Conservation (phyloP, 2,329 filamentous ascomycete genomes). For the Aureobasidium leucospermi region DNA sequence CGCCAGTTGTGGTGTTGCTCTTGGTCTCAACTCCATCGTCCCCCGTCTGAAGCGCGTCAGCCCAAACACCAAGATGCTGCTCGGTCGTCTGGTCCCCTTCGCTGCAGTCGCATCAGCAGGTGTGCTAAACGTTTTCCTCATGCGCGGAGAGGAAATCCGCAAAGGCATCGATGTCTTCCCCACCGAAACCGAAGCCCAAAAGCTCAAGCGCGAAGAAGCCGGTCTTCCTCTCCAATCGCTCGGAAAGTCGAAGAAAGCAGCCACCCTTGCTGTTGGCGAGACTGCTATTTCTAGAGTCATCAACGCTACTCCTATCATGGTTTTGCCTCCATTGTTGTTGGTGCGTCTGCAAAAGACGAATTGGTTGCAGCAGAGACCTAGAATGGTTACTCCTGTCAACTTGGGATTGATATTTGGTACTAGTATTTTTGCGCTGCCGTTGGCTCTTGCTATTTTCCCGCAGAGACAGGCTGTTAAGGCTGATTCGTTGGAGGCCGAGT, state of each 20-base stretch:
- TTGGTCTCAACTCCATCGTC: conserved; percentile 85
- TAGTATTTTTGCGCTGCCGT: conserved; percentile 77
- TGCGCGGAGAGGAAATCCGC: conserved; percentile 93
- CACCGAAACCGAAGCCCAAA: conserved; percentile 63
- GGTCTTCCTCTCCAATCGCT: conserved; percentile 45
- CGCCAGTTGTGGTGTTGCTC: conserved; percentile 86
- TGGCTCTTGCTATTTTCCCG: conserved; percentile 87
- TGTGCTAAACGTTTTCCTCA: conserved; percentile 90
- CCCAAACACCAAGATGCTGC: conserved; percentile 65
- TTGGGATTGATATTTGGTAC: conserved; percentile 79
- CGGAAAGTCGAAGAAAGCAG: conserved; percentile 82
- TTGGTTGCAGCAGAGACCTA: conserved; percentile 72
- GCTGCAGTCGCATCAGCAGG: conserved; percentile 89
- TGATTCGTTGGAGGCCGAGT: conserved; percentile 72
- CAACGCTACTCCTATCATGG: conserved; percentile 96
- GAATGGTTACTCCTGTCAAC: conserved; percentile 75
- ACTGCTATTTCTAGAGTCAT: conserved; percentile 86
- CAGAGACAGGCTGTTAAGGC: conserved; percentile 78
- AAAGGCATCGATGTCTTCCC: conserved; percentile 90
- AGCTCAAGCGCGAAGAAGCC: conserved; percentile 41
- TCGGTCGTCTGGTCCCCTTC: conserved; percentile 87
- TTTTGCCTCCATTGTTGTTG: conserved; percentile 78
- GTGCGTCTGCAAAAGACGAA: conserved; percentile 75
- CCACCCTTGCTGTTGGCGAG: conserved; percentile 82
- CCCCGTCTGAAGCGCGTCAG: conserved; percentile 72